Percentiles rank a stretch among this genome's conserved stretches.
Evolutionary conservation across 2,329 filamentous ascomycete species (phyloP).

Genomic region (Penicillium sp.): DNA sequence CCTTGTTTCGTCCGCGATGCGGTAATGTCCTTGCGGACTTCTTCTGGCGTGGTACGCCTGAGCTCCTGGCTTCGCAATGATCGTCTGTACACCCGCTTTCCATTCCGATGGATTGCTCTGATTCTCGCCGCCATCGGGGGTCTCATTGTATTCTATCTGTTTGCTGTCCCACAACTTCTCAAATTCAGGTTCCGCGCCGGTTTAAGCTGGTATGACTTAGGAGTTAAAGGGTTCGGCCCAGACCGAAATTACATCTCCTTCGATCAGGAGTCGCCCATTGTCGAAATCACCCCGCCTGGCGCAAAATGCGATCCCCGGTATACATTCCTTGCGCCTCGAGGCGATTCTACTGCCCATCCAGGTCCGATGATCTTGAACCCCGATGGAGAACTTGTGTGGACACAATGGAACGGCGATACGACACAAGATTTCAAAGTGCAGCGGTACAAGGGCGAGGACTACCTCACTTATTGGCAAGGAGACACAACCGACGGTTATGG

Average conservation of each 20-base stretch:
- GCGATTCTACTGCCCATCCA: slow-evolving; percentile 32
- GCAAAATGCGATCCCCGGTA: slow-evolving; percentile 30
- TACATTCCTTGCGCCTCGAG: slow-evolving; percentile 32
- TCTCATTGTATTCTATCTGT: slow-evolving; percentile 12
- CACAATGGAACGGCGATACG: slow-evolving; percentile 34
- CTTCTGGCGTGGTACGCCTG: slow-evolving; percentile 13
- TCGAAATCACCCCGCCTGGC: slow-evolving; percentile 25
- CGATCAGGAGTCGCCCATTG: slow-evolving; percentile 25
- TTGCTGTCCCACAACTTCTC: slow-evolving; percentile 16
- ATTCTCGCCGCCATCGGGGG: slow-evolving; percentile 4
- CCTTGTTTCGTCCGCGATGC: slow-evolving; percentile 13
- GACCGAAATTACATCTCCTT: slow-evolving; percentile 30
- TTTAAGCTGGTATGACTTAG: slow-evolving; percentile 30
- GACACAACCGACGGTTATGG: slow-evolving; percentile 48
- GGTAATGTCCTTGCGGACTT: slow-evolving; percentile 18
- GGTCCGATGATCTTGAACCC: slow-evolving; percentile 42
- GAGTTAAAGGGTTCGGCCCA: slow-evolving; percentile 31
- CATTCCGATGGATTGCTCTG: slow-evolving; percentile 3
- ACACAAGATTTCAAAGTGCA: slow-evolving; percentile 50
- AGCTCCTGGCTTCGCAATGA: slow-evolving; percentile 12
- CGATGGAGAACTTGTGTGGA: slow-evolving; percentile 30
- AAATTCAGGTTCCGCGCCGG: slow-evolving; percentile 17
- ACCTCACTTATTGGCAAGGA: slow-evolving; percentile 51
- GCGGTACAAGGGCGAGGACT: slow-evolving; percentile 43
- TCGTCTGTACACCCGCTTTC: background rate